Evolutionary conservation across 768 basidiomycete species (phyloP).

Genomic region (Suillus bovinus): DNA sequence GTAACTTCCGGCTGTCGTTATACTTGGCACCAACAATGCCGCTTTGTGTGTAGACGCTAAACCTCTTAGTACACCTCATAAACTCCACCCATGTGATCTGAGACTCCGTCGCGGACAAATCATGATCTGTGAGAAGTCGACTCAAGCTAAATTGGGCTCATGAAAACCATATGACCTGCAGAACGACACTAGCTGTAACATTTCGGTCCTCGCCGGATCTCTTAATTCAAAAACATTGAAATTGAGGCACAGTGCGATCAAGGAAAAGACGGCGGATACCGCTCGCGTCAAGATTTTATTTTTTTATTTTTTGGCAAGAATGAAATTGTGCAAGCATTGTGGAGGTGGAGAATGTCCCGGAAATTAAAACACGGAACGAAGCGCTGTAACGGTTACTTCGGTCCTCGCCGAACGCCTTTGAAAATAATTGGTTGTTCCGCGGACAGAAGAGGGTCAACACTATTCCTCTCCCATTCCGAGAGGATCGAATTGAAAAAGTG

Average conservation of each 20-base stretch:
- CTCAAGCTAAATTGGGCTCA: not conserved
- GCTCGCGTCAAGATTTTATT: not conserved
- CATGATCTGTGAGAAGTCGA: not conserved
- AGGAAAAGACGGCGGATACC: constrained; percentile 1
- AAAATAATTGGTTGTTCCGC: constrained; percentile 3
- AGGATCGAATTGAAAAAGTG: not conserved
- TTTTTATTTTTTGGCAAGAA: not conserved
- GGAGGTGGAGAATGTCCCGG: not conserved
- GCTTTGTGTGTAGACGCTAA: not conserved
- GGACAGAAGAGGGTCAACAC: constrained; percentile 1
- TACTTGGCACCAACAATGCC: not conserved
- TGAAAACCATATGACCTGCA: not conserved
- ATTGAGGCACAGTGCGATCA: not conserved
- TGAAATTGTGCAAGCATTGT: not conserved
- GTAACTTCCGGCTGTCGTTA: not conserved
- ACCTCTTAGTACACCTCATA: not conserved
- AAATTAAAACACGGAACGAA: constrained; percentile 7
- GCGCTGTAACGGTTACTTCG: constrained; percentile 3
- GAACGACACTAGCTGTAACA: not conserved
- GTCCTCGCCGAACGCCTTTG: not conserved
- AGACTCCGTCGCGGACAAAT: too few relatives aligned
- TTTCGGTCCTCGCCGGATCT: constrained; percentile 7
- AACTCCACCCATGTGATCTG: constrained; percentile 4
- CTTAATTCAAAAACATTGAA: not conserved
- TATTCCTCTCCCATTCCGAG: not conserved